Evolutionary conservation across 2,329 filamentous ascomycete genomes (phyloP).

Genomic region (Monascus ruber): DNA sequence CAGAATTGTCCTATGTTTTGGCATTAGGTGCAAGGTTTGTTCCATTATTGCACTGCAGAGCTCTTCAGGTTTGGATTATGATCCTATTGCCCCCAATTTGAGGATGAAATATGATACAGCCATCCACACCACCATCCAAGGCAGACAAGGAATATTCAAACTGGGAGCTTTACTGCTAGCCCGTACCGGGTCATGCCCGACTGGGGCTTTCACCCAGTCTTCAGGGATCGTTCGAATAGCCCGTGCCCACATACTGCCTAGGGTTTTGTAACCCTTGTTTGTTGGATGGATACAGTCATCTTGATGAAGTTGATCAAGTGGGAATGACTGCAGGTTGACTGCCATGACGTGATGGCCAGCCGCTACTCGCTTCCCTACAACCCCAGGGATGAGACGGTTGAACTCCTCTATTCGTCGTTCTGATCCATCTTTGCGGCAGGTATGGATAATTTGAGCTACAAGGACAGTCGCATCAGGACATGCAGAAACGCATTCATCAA

Average conservation of each 20-base stretch:
- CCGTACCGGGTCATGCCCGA: not conserved
- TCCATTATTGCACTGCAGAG: no score
- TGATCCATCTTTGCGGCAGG: not conserved
- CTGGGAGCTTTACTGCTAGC: no score
- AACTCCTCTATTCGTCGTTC: not conserved
- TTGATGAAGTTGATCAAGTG: not conserved
- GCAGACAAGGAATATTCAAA: no score
- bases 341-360: not conserved
- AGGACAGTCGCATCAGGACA: not conserved
- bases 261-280: not conserved
- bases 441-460: not conserved
- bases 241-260: not conserved
- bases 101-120: no score
- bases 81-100: no score
- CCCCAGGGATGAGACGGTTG: not conserved
- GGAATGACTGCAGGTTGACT: not conserved
- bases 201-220: not conserved
- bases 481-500: not conserved
- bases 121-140: no score
- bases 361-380: not conserved
- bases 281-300: constrained; percentile 1
- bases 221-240: not conserved
- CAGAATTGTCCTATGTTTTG: no score
- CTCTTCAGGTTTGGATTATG: no score
- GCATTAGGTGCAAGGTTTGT: no score